Percentiles rank a stretch among this genome's conserved stretches.
Conservation (phyloP, 2,329 filamentous ascomycete species). For the Sclerotinia minor region DNA sequence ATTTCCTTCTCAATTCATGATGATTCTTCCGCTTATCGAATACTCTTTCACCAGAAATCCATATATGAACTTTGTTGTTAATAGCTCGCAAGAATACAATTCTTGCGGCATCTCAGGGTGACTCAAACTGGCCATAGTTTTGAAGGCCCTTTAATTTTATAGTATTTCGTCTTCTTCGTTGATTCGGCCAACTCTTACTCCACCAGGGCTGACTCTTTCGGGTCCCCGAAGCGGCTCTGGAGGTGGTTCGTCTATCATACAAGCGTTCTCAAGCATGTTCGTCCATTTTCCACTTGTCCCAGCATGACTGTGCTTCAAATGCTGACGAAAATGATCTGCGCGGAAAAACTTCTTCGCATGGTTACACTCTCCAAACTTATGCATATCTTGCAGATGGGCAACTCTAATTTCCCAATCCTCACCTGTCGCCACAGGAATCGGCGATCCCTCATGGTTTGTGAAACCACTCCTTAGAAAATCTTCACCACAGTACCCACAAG, state of each 20-base stretch:
- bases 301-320: constrained; percentile 95
- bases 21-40: not conserved
- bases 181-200: constrained; percentile 36
- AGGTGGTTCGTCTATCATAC: constrained; percentile 83
- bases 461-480: constrained; percentile 63
- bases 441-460: constrained; percentile 45
- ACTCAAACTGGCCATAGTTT: not conserved
- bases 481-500: constrained; percentile 92
- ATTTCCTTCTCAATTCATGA: constrained; percentile 13
- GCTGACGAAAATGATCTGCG: constrained; percentile 96
- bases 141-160: constrained; percentile 25
- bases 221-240: constrained; percentile 44
- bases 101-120: not conserved
- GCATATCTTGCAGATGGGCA: constrained; percentile 82
- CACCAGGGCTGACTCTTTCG: constrained; percentile 36
- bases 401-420: constrained; percentile 86
- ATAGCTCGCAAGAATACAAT: not conserved
- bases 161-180: constrained; percentile 40
- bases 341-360: constrained; percentile 97
- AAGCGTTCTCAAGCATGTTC: constrained; percentile 94
- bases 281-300: constrained; percentile 98
- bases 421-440: constrained; percentile 59
- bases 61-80: constrained; percentile 6
- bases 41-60: not conserved
- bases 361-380: constrained; percentile 98